Conservation (phyloP, 2,329 filamentous ascomycete genomes). For the Emmonsiellopsis sp. region DNA sequence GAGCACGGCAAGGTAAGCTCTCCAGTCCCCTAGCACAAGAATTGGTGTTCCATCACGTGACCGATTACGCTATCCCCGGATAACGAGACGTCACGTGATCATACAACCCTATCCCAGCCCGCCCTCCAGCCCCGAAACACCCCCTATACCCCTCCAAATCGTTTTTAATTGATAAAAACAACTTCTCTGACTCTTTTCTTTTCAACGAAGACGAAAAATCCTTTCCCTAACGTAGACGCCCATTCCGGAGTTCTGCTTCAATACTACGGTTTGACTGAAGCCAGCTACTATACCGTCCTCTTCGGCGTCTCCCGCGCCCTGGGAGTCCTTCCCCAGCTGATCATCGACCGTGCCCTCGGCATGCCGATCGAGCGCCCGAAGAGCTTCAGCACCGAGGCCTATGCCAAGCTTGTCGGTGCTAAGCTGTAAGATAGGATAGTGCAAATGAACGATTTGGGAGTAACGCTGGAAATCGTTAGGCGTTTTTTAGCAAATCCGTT, state of each 20-base stretch:
- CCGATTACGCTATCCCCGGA: neutral
- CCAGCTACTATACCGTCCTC: constrained; percentile 99
- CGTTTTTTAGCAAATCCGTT: too few relatives aligned
- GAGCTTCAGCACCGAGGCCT: constrained; percentile 96
- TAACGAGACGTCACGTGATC: neutral
- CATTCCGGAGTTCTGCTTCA: constrained; percentile 99
- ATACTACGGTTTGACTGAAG: constrained; percentile 98
- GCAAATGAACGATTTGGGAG: too few relatives aligned
- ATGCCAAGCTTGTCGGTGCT: constrained; percentile 82
- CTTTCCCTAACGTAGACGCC: constrained; percentile 96
- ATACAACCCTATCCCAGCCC: too few relatives aligned
- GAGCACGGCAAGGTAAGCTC: constrained; percentile 81
- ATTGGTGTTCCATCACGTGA: neutral
- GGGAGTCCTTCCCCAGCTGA: constrained; percentile 97
- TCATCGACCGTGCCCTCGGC: constrained; percentile 96
- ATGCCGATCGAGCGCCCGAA: constrained; percentile 98
- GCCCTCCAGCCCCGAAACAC: constrained; percentile 27
- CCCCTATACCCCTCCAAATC: too few relatives aligned
- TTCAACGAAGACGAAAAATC: too few relatives aligned
- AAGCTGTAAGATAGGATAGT: constrained; percentile 66
- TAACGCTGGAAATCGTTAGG: too few relatives aligned
- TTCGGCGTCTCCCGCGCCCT: constrained; percentile 98
- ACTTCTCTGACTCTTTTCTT: too few relatives aligned
- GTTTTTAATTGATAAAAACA: too few relatives aligned
- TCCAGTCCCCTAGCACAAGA: too few relatives aligned